A percentile compares a stretch with the other conserved stretches of the same genome.
Evolutionary conservation across 2,329 filamentous ascomycete species (phyloP).

Genomic region (Arthrinium phaeospermum): DNA sequence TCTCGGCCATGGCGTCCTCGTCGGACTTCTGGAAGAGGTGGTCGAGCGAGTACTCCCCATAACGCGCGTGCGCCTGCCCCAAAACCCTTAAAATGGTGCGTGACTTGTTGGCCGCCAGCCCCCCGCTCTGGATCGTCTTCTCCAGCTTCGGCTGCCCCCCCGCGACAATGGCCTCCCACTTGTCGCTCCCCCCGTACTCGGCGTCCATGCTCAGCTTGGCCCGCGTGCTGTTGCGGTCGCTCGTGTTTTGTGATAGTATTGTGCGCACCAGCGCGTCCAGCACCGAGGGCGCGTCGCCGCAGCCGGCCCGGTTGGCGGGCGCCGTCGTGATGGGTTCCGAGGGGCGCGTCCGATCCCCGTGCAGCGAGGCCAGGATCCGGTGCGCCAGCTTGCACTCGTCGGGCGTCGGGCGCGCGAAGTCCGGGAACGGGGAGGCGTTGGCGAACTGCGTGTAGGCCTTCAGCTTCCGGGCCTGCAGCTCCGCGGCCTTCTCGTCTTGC

Average conservation of each 20-base stretch:
- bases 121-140: slow-evolving; percentile 73
- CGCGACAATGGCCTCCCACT: slow-evolving; percentile 48
- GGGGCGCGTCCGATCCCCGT: slow-evolving; percentile 69
- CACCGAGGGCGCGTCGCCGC: slow-evolving; percentile 56
- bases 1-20: slow-evolving; percentile 55
- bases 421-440: slow-evolving; percentile 66
- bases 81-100: slow-evolving; percentile 74
- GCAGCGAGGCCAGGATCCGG: slow-evolving; percentile 64
- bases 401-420: slow-evolving; percentile 68
- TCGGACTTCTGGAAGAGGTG: slow-evolving; percentile 50
- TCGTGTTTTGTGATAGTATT: slow-evolving; percentile 60
- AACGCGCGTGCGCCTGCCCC: slow-evolving; percentile 59
- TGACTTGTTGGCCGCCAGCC: slow-evolving; percentile 74
- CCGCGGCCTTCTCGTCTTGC: slow-evolving; percentile 28
- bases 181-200: slow-evolving; percentile 48
- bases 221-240: slow-evolving; percentile 60
- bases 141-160: slow-evolving; percentile 48
- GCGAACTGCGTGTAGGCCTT: slow-evolving; percentile 48
- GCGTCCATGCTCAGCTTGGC: slow-evolving; percentile 59
- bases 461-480: slow-evolving; percentile 49
- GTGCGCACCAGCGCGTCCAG: slow-evolving; percentile 59
- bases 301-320: slow-evolving; percentile 69
- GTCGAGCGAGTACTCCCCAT: slow-evolving; percentile 54
- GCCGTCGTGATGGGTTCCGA: slow-evolving; percentile 52
- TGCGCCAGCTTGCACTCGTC: slow-evolving; percentile 74